These are phyloP conservation scores for Tolypocladium album DNA, from an alignment of 2,329 filamentous ascomycete species.

Conservation along the genomic window DNA sequence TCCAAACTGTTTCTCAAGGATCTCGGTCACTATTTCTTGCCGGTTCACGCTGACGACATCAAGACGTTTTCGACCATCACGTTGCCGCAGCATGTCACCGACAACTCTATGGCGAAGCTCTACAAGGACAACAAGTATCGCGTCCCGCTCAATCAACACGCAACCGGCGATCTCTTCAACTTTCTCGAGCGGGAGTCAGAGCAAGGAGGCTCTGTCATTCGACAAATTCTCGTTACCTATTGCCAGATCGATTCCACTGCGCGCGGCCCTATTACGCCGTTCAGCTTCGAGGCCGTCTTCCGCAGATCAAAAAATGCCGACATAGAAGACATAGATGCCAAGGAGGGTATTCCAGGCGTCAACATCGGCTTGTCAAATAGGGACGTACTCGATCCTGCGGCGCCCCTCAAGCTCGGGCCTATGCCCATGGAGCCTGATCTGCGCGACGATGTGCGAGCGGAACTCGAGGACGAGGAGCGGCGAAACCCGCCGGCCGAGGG, in stretches of 20 bases:
- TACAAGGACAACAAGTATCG: slow-evolving; percentile 85
- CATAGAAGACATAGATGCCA: slow-evolving; percentile 51
- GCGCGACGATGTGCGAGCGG: slow-evolving; percentile 74
- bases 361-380: slow-evolving; percentile 52
- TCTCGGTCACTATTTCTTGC: slow-evolving; percentile 60
- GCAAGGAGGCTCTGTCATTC: slow-evolving; percentile 68
- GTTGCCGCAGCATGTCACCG: slow-evolving; percentile 65
- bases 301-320: slow-evolving; percentile 48
- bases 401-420: slow-evolving; percentile 63
- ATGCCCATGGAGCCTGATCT: slow-evolving; percentile 76
- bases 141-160: slow-evolving; percentile 76
- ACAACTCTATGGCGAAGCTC: slow-evolving; percentile 67
- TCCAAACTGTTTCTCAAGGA: slow-evolving; percentile 62
- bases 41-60: slow-evolving; percentile 71
- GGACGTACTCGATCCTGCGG: slow-evolving; percentile 45
- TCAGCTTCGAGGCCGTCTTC: slow-evolving; percentile 50
- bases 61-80: slow-evolving; percentile 63
- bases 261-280: slow-evolving; percentile 53
- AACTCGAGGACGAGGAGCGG: slow-evolving; percentile 78
- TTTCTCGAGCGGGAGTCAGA: slow-evolving; percentile 83
- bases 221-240: slow-evolving; percentile 55
- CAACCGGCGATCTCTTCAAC: slow-evolving; percentile 72
- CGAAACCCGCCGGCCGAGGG: slow-evolving; percentile 62
- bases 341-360: slow-evolving; percentile 53
- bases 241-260: slow-evolving; percentile 48